Evolutionary conservation across 2,329 filamentous ascomycete genomes (phyloP), one percentile per base, ranked within the genome.

Genomic region (Gaeumannomyces tritici): DNA sequence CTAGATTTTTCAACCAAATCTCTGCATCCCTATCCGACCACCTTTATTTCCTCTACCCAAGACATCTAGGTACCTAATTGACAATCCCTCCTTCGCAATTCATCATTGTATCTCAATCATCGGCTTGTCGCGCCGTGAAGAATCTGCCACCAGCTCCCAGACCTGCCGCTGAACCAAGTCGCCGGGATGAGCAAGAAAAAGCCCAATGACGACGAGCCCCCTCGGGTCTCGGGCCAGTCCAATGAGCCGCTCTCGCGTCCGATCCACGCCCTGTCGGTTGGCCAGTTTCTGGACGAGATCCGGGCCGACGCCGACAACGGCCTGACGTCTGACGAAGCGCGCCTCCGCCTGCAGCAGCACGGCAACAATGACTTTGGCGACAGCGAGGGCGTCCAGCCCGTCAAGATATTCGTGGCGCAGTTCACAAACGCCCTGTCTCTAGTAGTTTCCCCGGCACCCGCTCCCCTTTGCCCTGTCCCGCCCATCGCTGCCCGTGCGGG

Each of bases 381-480:
- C 59, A 79, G 72, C 8, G 77, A 77, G 61, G 79, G 79, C 5
- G 83, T 87, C 55, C 80, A 79, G 61, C 77, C 80, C 28, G 71
- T 77, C 55, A 84, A 85, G 69, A 86, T 87, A 64, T 70, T 87
- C 21, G 72, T 86, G 60, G 74, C 80, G 54, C 84, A 87, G 69
- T 73, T 86, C 58, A 82, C 82, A 55, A 87, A 87, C 70, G 83
- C 83, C 11, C 85, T 87, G 83, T 86, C 81, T 66, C 72, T 87
- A 70, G 84, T 83, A 71, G 63, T 65, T 65, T 21, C 65, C 58
- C 47, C 42, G 55, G 18, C 56, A 27, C 57, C 59, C 42, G 18
- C 13, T 18, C 35, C 60, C 13, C 24, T 51, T 11, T 21, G 21
- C 21, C 42, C 59, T 62, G 51, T 47, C 24, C n/a, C 42, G 26